phyloP scores from a whole-genome alignment of 2,329 filamentous ascomycete genomes.

The Stemphylium lycopersici region DNA sequence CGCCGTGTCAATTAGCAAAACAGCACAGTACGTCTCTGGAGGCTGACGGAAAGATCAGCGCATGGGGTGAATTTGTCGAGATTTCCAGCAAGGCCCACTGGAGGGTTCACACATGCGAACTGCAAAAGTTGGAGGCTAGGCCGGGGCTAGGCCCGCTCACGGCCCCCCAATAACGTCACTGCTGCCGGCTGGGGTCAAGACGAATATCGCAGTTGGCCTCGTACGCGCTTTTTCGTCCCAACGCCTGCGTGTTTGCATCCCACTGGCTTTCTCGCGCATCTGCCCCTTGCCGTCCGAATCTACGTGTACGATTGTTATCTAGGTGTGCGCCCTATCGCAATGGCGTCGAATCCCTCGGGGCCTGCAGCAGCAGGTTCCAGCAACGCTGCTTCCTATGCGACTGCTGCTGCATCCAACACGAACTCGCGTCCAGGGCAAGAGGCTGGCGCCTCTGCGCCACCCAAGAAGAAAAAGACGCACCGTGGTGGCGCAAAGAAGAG shows the following conservation, averaged over 20 bases:
- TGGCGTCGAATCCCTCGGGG: conserved; percentile 25
- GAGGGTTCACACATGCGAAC: conserved; percentile 12
- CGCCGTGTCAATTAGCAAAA: no score
- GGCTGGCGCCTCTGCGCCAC: conserved; percentile 17
- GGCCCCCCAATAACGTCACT: conserved; percentile 15
- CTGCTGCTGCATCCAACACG: conserved; percentile 19
- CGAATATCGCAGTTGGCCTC: not conserved
- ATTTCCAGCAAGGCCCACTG: not conserved
- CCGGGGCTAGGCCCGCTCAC: not conserved
- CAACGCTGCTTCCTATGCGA: conserved; percentile 20
- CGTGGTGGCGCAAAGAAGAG: conserved; percentile 76
- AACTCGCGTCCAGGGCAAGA: conserved; percentile 9
- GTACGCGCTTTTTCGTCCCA: not conserved
- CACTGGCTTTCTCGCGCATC: conserved; percentile 12
- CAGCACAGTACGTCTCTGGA: not conserved
- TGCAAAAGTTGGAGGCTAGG: conserved; percentile 7
- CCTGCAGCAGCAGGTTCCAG: conserved; percentile 13
- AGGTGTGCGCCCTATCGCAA: conserved; percentile 11
- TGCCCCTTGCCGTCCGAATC: not conserved
- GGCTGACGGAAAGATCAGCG: not conserved
- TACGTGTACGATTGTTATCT: conserved; percentile 7
- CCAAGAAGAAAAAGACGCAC: conserved; percentile 72
- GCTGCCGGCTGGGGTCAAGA: conserved; percentile 4
- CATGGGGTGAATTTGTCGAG: not conserved
- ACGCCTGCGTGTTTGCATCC: conserved; percentile 3